Percentiles rank a stretch among this genome's conserved stretches.
Evolutionary conservation across 331 rosid species (phyloP).

Genomic region (Saraca asoca): DNA sequence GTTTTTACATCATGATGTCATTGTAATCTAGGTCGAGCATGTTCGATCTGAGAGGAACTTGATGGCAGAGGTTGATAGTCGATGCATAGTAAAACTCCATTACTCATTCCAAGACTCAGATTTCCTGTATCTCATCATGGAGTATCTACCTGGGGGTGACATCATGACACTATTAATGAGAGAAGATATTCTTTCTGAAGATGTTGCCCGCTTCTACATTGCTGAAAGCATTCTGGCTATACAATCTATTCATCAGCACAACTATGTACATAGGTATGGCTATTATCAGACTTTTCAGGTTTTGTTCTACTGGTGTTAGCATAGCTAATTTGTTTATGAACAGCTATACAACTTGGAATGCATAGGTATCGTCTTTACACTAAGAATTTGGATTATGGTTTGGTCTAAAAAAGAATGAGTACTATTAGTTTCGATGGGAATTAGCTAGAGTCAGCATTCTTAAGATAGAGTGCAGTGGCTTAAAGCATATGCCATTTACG

Average conservation of each 20-base stretch:
- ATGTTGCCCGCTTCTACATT: constrained; percentile 92
- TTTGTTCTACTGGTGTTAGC: constrained; percentile 26
- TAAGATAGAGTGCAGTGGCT: not conserved
- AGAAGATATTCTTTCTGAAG: constrained; percentile 91
- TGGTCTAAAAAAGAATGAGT: constrained; percentile 21
- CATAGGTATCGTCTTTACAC: not conserved
- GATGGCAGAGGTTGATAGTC: constrained; percentile 99
- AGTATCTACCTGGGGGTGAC: constrained; percentile 98
- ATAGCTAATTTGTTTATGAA: constrained; percentile 26
- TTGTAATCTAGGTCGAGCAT: constrained; percentile 80
- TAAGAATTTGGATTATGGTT: constrained; percentile 13
- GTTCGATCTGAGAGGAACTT: constrained; percentile 99
- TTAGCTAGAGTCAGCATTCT: not conserved
- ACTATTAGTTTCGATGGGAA: constrained; percentile 2
- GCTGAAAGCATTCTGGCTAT: constrained; percentile 97
- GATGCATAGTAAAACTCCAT: constrained; percentile 89
- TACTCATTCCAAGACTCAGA: constrained; percentile 98
- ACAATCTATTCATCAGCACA: constrained; percentile 93
- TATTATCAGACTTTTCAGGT: constrained; percentile 21
- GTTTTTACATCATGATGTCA: constrained; percentile 18
- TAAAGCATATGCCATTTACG: constrained; percentile 15
- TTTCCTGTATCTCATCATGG: constrained; percentile 96
- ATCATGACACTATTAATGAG: constrained; percentile 98
- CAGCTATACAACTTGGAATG: constrained; percentile 28
- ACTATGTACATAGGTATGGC: constrained; percentile 85